Conservation (phyloP, 768 basidiomycete genomes). For the Leccinellum albellum region DNA sequence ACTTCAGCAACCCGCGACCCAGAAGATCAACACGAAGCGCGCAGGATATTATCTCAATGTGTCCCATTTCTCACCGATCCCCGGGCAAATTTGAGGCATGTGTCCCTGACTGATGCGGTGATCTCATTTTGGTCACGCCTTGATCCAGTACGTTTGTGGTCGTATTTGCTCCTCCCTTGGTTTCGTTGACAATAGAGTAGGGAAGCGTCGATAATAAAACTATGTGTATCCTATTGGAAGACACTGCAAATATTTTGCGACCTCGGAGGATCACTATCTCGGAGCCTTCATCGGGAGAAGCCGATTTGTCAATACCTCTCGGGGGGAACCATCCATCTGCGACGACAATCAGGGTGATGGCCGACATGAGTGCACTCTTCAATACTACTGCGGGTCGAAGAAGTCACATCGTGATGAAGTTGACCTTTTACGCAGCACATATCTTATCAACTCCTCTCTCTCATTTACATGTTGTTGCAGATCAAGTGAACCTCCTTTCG, state of each 20-base stretch:
- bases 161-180: neutral
- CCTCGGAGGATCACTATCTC: slow-evolving; percentile 34
- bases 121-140: slow-evolving; percentile 67
- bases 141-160: slow-evolving; percentile 30
- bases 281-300: neutral
- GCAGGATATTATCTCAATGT: slow-evolving; percentile 44
- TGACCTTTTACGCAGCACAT: slow-evolving; percentile 69
- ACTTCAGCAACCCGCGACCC: slow-evolving; percentile 37
- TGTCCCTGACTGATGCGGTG: slow-evolving; percentile 48
- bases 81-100: slow-evolving; percentile 52
- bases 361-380: slow-evolving; percentile 27
- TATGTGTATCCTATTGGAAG: slow-evolving; percentile 53
- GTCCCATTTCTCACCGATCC: slow-evolving; percentile 65
- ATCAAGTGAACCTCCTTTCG: slow-evolving; percentile 36
- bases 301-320: neutral
- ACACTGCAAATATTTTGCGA: slow-evolving; percentile 50
- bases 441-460: slow-evolving; percentile 45
- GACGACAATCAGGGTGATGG: slow-evolving; percentile 22
- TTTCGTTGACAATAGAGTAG: slow-evolving; percentile 24
- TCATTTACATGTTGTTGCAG: slow-evolving; percentile 39
- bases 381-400: neutral
- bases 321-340: slow-evolving; percentile 14
- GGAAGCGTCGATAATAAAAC: slow-evolving; percentile 35
- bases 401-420: slow-evolving; percentile 51
- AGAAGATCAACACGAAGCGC: slow-evolving; percentile 46